Percentiles rank a stretch among this genome's conserved stretches.
Conservation (phyloP, 2,329 filamentous ascomycete species). For the Cladobotryum protrusum region DNA sequence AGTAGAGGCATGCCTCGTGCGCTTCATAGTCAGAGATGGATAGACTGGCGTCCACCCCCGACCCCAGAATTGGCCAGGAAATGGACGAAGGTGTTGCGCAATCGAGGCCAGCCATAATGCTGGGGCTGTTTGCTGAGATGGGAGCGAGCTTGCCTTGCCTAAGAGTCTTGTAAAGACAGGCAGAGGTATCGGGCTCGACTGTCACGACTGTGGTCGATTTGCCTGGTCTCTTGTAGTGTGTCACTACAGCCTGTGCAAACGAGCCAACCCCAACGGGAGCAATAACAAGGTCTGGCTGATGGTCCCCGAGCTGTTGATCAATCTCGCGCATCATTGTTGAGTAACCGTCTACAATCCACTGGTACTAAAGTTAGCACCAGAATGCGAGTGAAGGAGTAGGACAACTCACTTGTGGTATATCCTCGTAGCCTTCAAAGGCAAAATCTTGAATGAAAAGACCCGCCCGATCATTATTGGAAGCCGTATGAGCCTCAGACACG, state of each 20-base stretch:
- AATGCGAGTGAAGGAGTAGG: neutral
- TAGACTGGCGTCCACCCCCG: slow-evolving; percentile 54
- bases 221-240: slow-evolving; percentile 51
- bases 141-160: slow-evolving; percentile 38
- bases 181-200: slow-evolving; percentile 63
- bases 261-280: slow-evolving; percentile 68
- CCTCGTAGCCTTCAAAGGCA: slow-evolving; percentile 58
- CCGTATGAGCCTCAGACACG: slow-evolving; percentile 42
- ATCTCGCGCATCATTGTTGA: slow-evolving; percentile 64
- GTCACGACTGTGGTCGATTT: slow-evolving; percentile 43
- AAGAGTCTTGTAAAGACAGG: slow-evolving; percentile 51
- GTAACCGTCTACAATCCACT: slow-evolving; percentile 76
- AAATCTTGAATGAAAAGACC: slow-evolving; percentile 63
- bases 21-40: slow-evolving; percentile 57
- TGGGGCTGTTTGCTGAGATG: slow-evolving; percentile 49
- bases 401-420: slow-evolving; percentile 49
- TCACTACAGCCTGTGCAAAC: slow-evolving; percentile 61
- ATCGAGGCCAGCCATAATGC: slow-evolving; percentile 69
- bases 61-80: slow-evolving; percentile 55
- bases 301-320: slow-evolving; percentile 48
- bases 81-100: slow-evolving; percentile 62
- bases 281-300: slow-evolving; percentile 43
- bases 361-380: neutral
- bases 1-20: slow-evolving; percentile 50
- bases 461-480: slow-evolving; percentile 29